These are phyloP conservation scores for Eutrema yunnanense DNA, from an alignment of 345 rosid genomes.

Conservation along the genomic window DNA sequence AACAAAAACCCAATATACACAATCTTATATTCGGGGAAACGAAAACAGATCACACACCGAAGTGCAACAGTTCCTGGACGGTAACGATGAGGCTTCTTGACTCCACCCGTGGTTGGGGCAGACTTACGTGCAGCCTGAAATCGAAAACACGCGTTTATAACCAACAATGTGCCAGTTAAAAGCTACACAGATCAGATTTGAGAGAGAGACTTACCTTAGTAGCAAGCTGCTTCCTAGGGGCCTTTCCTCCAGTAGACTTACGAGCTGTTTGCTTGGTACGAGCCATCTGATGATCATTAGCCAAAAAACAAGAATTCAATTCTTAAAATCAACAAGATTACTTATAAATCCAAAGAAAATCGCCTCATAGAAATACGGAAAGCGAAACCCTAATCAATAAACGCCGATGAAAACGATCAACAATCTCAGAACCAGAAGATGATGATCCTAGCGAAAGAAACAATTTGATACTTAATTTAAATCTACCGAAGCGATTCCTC, in stretches of 20 bases:
- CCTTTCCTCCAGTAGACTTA: neutral
- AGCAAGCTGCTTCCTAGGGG: neutral
- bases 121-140: conserved; percentile 85
- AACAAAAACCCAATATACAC: neutral
- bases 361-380: neutral
- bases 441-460: neutral
- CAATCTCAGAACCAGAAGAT: neutral
- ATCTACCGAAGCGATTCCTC: neutral
- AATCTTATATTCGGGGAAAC: too few species aligned
- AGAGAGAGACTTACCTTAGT: neutral
- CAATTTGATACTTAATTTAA: neutral
- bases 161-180: neutral
- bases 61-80: conserved; percentile 25
- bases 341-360: neutral
- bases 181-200: neutral
- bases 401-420: neutral
- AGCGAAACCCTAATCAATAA: neutral
- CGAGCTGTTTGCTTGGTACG: conserved; percentile 1
- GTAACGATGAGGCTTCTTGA: neutral
- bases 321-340: neutral
- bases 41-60: conserved; percentile 37
- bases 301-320: neutral
- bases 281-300: neutral
- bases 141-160: neutral
- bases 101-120: conserved; percentile 52